phyloP scores from a whole-genome alignment of 345 rosid genomes.

The Salix arbutifolia region DNA sequence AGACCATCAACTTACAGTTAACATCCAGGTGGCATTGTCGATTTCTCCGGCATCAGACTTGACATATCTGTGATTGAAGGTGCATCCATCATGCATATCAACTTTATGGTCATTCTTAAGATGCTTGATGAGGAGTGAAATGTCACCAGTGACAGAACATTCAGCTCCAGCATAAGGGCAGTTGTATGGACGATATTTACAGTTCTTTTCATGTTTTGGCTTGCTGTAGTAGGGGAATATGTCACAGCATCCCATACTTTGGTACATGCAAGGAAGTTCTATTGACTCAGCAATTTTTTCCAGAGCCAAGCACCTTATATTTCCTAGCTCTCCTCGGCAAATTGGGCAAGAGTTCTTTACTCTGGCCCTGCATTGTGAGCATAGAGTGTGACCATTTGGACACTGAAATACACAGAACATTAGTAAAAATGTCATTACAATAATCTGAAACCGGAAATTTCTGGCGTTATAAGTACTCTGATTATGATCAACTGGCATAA shows the following conservation, averaged over 20 bases:
- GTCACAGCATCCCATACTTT: constrained; percentile 63
- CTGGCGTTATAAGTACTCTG: not conserved
- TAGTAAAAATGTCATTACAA: not conserved
- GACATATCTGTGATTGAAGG: constrained; percentile 85
- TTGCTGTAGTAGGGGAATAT: constrained; percentile 77
- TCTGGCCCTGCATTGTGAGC: constrained; percentile 68
- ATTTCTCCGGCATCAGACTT: constrained; percentile 80
- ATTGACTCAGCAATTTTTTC: constrained; percentile 84
- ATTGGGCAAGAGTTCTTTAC: constrained; percentile 76
- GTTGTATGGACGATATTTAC: constrained; percentile 63
- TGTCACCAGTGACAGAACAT: constrained; percentile 77
- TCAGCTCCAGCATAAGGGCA: constrained; percentile 91
- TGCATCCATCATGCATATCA: constrained; percentile 83
- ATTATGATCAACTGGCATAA: not conserved
- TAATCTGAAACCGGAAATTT: not conserved
- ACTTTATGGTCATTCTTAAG: constrained; percentile 87
- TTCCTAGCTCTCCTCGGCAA: constrained; percentile 82
- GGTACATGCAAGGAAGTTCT: constrained; percentile 76
- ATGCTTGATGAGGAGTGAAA: constrained; percentile 61
- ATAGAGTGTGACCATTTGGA: constrained; percentile 83
- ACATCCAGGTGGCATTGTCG: constrained; percentile 97
- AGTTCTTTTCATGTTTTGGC: constrained; percentile 74
- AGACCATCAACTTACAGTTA: constrained; percentile 54
- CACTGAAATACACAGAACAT: constrained; percentile 43
- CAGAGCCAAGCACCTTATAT: constrained; percentile 80